Evolutionary conservation across 2,329 filamentous ascomycete species (phyloP), one percentile per base, ranked within the genome.

Genomic region (Fusarium nodosum): DNA sequence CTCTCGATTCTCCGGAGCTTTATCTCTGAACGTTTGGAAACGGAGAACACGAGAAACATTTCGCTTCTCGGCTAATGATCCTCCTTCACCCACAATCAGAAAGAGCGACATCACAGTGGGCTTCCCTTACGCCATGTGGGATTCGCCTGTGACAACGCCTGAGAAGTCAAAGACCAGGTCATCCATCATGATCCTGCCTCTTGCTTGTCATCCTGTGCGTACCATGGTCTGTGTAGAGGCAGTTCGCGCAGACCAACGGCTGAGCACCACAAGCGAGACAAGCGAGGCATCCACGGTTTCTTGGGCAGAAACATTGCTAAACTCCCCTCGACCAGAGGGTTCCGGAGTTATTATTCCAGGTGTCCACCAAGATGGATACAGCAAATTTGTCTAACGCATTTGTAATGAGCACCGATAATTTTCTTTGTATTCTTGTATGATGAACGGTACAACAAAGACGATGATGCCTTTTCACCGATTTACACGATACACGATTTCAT

Each of bases 91-190:
- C 13, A 72, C 72, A 15, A 41, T 20, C 38, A 64, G 68, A 24
- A 74, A 71, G 34, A 76, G 71, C 63, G 72, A 75, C 20, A 39
- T 64, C 72, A 30, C 66, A 56, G 30, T 74, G 10, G 52, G 42
- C 13, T 69, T 76, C 31, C 57, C 71, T n/a, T 56, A 75, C 13
- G 48, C 67, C 2, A 70, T 54, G 7, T 54, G 51, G 20, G 55
- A 59, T 18, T 24, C 57, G 4, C 48, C 18, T 6, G 33, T 58
- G 16, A 60, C 42, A 30, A 62, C 26, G 26, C 38, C 51, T 9
- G 39, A 62, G 1, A 22, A n/a, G n/a, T 61, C 36, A 10, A 60
- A 53, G n/a, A 39, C 34, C 15, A 39, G 48, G 16, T 15, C 10
- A 16, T 24, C 20, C 24, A 41, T 41, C n/a, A 39, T 36, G 11